These are phyloP conservation scores for Aquilaria agallochum DNA, from an alignment of 441 rosid genomes.

Conservation along the genomic window DNA sequence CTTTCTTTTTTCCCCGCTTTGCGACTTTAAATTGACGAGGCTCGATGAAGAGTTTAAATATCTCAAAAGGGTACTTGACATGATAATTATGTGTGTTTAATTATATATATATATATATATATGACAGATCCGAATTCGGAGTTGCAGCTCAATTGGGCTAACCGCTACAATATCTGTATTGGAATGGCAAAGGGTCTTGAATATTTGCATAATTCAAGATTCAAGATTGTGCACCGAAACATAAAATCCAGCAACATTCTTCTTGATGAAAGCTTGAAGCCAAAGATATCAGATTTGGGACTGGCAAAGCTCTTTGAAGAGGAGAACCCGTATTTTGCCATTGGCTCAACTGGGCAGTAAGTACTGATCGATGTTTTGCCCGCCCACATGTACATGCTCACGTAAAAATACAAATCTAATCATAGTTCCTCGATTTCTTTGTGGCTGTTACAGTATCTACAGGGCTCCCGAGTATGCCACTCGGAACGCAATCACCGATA, in stretches of 20 bases:
- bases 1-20: no score
- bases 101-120: slow-evolving; percentile 42
- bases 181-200: slow-evolving; percentile 53
- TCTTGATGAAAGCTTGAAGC: slow-evolving; percentile 35
- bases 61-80: no score
- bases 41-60: no score
- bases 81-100: slow-evolving; percentile 1
- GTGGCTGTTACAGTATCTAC: slow-evolving; percentile 33
- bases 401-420: background rate
- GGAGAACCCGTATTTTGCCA: slow-evolving; percentile 38
- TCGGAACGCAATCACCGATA: slow-evolving; percentile 33
- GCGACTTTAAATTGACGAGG: no score
- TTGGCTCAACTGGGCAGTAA: slow-evolving; percentile 55
- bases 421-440: background rate
- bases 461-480: slow-evolving; percentile 44
- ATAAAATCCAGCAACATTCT: slow-evolving; percentile 55
- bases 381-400: no score
- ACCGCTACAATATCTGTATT: slow-evolving; percentile 30
- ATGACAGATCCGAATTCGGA: slow-evolving; percentile 21
- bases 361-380: slow-evolving; percentile 6
- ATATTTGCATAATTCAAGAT: slow-evolving; percentile 44
- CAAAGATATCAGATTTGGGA: slow-evolving; percentile 66
- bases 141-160: slow-evolving; percentile 43
- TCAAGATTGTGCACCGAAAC: slow-evolving; percentile 53
- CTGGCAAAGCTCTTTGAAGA: slow-evolving; percentile 39